phyloP scores from a whole-genome alignment of 1,284 basidiomycete species.

The Stygiomarasmius scandens region DNA sequence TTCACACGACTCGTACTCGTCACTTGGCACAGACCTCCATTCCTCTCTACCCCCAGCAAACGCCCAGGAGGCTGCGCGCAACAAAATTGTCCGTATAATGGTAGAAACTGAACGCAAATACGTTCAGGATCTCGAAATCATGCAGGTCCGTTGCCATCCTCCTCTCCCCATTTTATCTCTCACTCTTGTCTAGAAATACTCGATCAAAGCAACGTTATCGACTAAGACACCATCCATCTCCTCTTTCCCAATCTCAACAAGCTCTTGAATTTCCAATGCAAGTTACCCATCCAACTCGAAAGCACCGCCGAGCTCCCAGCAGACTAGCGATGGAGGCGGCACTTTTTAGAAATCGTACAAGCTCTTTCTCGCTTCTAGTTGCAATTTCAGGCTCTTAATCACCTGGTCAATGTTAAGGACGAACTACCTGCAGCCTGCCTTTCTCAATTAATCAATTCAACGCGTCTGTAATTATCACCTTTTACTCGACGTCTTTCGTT shows the following conservation, averaged over 20 bases:
- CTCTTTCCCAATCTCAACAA: conserved; percentile 97
- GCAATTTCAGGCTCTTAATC: conserved; percentile 61
- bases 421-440: conserved; percentile 92
- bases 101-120: conserved; percentile 97
- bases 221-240: conserved; percentile 92
- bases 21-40: too few species aligned
- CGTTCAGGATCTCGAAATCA: conserved; percentile 97
- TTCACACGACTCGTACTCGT: too few species aligned
- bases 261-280: conserved; percentile 95
- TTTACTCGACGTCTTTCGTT: conserved; percentile 76
- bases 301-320: conserved; percentile 79
- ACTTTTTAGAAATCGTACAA: conserved; percentile 81
- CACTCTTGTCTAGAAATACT: conserved; percentile 65
- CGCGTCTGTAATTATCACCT: conserved; percentile 93
- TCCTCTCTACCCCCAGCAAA: conserved; percentile 45
- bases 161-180: too few species aligned
- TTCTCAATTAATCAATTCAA: conserved; percentile 90
- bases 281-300: conserved; percentile 94
- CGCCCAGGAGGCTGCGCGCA: conserved; percentile 69
- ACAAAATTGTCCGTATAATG: conserved; percentile 84
- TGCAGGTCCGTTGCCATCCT: conserved; percentile 91
- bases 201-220: conserved; percentile 83
- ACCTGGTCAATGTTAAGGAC: conserved; percentile 79
- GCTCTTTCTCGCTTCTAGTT: too few species aligned
- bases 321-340: conserved; percentile 88